A percentile compares a stretch with the other conserved stretches of the same genome.
Conservation (phyloP, 352 stramenopile species). For the Pythium dissotocum region DNA sequence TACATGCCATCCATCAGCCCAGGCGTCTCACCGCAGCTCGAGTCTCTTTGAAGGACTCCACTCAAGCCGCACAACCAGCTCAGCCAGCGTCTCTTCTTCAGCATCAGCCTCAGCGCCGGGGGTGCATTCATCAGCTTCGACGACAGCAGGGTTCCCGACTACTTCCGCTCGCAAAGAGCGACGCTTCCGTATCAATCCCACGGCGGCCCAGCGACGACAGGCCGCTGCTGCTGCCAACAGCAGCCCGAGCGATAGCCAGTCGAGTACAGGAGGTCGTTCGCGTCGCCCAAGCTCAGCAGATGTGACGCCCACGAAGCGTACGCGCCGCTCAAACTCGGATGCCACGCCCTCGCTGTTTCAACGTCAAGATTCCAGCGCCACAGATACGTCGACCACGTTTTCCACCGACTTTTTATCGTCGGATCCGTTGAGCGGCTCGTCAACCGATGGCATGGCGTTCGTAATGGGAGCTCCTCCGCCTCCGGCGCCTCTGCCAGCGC, state of each 20-base stretch:
- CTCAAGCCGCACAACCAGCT: background rate
- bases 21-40: constrained; percentile 6
- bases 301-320: constrained; percentile 18
- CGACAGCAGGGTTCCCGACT: constrained; percentile 30
- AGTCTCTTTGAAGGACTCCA: background rate
- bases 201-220: constrained; percentile 30
- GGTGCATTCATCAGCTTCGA: background rate
- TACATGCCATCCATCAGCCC: constrained; percentile 22
- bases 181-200: constrained; percentile 43
- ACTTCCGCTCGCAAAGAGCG: constrained; percentile 35
- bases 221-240: constrained; percentile 7
- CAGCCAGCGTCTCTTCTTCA: background rate
- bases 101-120: background rate
- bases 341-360: constrained; percentile 15
- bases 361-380: background rate
- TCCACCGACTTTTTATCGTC: constrained; percentile 25
- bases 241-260: constrained; percentile 14
- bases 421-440: constrained; percentile 22
- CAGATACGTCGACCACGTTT: constrained; percentile 15
- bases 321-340: constrained; percentile 33
- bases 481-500: constrained; percentile 14
- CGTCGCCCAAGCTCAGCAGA: background rate
- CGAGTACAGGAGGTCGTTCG: background rate
- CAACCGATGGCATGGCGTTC: constrained; percentile 25
- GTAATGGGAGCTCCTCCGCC: background rate